These are phyloP conservation scores for Pholiota microspora DNA, from an alignment of 768 basidiomycete species.

Conservation along the genomic window DNA sequence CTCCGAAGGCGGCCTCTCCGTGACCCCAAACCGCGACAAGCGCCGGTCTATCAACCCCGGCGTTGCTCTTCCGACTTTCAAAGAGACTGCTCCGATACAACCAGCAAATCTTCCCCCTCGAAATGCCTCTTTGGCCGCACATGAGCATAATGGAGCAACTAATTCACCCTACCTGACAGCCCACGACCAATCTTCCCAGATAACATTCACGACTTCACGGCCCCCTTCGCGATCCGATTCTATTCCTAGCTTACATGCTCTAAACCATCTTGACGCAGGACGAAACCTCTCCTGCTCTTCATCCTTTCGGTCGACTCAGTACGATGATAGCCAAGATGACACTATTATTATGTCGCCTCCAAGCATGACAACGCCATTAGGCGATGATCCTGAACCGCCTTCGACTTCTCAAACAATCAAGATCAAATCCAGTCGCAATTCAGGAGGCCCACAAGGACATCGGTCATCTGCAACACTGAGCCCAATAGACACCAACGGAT, in stretches of 20 bases:
- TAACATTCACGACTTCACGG: conserved; percentile 18
- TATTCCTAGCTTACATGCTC: conserved; percentile 23
- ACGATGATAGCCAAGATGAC: conserved; percentile 36
- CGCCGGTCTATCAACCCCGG: conserved; percentile 51
- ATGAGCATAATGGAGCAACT: conserved; percentile 13
- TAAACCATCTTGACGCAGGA: conserved; percentile 18
- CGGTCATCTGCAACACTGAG: conserved; percentile 25
- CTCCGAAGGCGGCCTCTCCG: conserved; percentile 30
- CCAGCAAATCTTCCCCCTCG: conserved; percentile 22
- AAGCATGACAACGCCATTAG: conserved; percentile 15
- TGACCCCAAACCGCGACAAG: conserved; percentile 40
- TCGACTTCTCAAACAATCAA: background rate
- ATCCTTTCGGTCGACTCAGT: conserved; percentile 23
- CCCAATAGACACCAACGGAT: conserved; percentile 23
- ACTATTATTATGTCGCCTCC: conserved; percentile 38
- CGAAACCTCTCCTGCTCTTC: conserved; percentile 34
- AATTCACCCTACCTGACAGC: conserved; percentile 8
- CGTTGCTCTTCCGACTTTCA: conserved; percentile 33
- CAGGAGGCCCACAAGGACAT: conserved; percentile 13
- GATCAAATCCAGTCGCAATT: background rate
- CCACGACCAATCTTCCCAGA: conserved; percentile 9
- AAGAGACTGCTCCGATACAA: conserved; percentile 23
- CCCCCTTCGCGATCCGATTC: conserved; percentile 31
- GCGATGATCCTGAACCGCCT: conserved; percentile 6
- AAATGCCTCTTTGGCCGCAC: conserved; percentile 7